Evolutionary conservation across 176 grass and related monocot species (phyloP).

Genomic region (Microstegium vimineum): DNA sequence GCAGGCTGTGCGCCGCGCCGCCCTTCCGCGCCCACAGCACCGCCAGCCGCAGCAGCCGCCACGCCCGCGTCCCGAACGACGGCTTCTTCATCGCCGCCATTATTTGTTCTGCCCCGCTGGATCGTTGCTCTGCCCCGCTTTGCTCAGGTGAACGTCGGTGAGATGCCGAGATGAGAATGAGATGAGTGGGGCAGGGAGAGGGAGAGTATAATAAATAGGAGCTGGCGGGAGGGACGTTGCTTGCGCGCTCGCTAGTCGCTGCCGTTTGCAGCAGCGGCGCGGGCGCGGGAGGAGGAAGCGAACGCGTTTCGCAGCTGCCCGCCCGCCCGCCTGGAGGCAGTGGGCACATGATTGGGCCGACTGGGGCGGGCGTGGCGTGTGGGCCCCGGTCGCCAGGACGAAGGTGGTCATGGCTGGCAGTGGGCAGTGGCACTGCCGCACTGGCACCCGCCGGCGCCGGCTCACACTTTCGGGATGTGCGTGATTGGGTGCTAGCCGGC

Average conservation of each 20-base stretch:
- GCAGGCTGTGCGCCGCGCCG: slow-evolving; percentile 48
- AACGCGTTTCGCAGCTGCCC: slow-evolving; percentile 21
- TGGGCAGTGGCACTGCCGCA: no score
- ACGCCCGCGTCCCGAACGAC: slow-evolving; percentile 46
- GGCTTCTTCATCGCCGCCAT: not conserved
- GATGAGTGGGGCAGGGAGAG: slow-evolving; percentile 7
- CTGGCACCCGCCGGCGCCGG: no score
- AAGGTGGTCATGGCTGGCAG: not conserved
- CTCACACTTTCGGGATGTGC: no score
- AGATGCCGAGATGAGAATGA: not conserved
- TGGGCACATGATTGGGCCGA: not conserved
- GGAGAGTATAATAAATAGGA: slow-evolving; percentile 5
- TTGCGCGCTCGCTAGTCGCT: not conserved
- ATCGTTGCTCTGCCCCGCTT: not conserved
- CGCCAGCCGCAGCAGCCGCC: slow-evolving; percentile 57
- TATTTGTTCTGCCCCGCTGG: no score
- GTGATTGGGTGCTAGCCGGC: no score
- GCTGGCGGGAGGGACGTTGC: not conserved
- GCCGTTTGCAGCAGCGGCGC: not conserved
- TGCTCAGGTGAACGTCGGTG: not conserved
- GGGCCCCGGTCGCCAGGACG: not conserved
- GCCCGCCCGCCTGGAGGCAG: not conserved
- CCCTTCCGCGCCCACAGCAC: slow-evolving; percentile 61
- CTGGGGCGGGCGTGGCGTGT: not conserved
- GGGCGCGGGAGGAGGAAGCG: slow-evolving; percentile 7